Evolutionary conservation across 1,139 yeast genomes (phyloP).

Genomic region (Komagataea norvegica): DNA sequence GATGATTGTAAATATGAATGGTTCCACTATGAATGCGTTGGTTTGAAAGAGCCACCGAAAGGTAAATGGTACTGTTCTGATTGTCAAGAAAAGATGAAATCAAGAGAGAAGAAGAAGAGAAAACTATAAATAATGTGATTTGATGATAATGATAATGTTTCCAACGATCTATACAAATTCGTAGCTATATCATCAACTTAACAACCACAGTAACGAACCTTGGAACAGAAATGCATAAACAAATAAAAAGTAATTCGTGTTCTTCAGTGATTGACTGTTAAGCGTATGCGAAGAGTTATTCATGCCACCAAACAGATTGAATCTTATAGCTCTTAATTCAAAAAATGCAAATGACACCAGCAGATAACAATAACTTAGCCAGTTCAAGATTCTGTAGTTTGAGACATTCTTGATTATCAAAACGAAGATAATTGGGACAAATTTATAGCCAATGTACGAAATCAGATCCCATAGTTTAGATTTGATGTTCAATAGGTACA

Average conservation of each 20-base stretch:
- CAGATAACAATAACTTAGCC: constrained; percentile 41
- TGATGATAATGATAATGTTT: constrained; percentile 1
- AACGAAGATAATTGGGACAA: constrained; percentile 66
- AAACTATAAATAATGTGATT: constrained; percentile 6
- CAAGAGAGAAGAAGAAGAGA: constrained; percentile 18
- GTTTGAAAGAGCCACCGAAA: constrained; percentile 76
- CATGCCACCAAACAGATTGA: constrained; percentile 62
- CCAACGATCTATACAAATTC: neutral
- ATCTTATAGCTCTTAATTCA: constrained; percentile 78
- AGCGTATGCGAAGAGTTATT: constrained; percentile 49
- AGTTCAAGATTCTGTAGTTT: constrained; percentile 36
- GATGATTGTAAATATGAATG: constrained; percentile 80
- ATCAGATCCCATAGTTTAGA: constrained; percentile 74
- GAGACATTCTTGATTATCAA: constrained; percentile 34
- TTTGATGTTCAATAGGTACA: constrained; percentile 55
- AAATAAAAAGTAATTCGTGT: constrained; percentile 82
- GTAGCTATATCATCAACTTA: constrained; percentile 26
- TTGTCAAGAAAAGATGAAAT: constrained; percentile 37
- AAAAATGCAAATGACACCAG: constrained; percentile 59
- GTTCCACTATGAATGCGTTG: constrained; percentile 79
- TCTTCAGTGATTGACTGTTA: constrained; percentile 66
- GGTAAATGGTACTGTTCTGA: constrained; percentile 93
- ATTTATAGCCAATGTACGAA: constrained; percentile 92
- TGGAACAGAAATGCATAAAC: constrained; percentile 83
- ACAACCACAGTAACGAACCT: constrained; percentile 53